Conservation (phyloP, 768 basidiomycete genomes). For the Clathrus columnatus region DNA sequence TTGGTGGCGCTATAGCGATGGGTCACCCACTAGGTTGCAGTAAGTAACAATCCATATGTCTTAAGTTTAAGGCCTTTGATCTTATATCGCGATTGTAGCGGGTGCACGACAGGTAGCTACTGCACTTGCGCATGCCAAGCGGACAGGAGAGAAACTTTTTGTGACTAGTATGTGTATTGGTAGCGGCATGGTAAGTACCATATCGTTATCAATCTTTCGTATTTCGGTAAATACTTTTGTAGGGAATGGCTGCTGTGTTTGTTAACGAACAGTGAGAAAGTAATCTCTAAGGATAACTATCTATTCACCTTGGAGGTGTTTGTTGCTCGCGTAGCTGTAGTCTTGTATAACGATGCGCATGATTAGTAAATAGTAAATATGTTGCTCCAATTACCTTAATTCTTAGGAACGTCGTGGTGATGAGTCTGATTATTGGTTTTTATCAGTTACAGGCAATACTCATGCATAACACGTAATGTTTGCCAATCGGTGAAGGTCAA, state of each 20-base stretch:
- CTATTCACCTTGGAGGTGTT: neutral
- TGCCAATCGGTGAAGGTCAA: too few species aligned
- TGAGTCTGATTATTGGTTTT: too few species aligned
- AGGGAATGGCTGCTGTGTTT: constrained; percentile 78
- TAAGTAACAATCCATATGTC: constrained; percentile 36
- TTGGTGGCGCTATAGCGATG: constrained; percentile 84
- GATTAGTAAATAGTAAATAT: too few species aligned
- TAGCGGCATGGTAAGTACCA: constrained; percentile 50
- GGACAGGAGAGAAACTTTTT: constrained; percentile 67
- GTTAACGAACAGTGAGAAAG: constrained; percentile 65
- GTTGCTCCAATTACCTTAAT: too few species aligned
- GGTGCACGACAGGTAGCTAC: constrained; percentile 86
- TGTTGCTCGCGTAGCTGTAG: neutral
- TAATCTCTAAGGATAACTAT: neutral
- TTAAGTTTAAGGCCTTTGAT: neutral
- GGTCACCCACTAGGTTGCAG: constrained; percentile 85
- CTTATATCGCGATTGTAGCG: constrained; percentile 30
- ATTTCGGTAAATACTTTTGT: neutral
- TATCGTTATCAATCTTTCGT: neutral
- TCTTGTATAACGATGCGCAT: too few species aligned
- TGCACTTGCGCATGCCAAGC: constrained; percentile 65
- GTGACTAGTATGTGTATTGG: constrained; percentile 91
- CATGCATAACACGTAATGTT: too few species aligned
- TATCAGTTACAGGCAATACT: too few species aligned
- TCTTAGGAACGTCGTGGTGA: too few species aligned